Conservation (phyloP, 139 green algal species). For the Coelastrella sp. region DNA sequence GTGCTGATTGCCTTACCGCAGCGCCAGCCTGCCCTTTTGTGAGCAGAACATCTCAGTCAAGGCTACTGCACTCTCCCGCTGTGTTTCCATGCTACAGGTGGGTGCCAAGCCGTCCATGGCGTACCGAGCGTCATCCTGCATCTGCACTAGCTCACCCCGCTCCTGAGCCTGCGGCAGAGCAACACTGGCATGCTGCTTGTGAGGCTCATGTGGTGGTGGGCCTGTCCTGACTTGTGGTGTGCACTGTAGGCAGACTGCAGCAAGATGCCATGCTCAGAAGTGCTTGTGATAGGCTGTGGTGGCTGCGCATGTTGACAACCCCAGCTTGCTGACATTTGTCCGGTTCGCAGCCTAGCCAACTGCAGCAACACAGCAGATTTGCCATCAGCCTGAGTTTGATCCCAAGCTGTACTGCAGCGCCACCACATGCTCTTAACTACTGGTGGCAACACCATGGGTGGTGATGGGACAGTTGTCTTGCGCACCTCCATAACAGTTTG, state of each 20-base stretch:
- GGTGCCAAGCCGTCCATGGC: conserved; percentile 69
- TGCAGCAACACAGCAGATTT: too few relatives aligned
- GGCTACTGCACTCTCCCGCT: conserved; percentile 52
- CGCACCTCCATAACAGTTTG: conserved; percentile 58
- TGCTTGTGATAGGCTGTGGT: background rate
- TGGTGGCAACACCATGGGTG: too few relatives aligned
- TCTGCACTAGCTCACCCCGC: conserved; percentile 67
- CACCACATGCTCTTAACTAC: too few relatives aligned
- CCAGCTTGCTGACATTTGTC: too few relatives aligned
- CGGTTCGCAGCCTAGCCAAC: too few relatives aligned
- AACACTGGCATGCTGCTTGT: background rate
- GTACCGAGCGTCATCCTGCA: conserved; percentile 72
- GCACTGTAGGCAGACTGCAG: background rate
- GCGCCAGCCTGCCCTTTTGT: conserved; percentile 55
- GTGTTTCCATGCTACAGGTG: conserved; percentile 18
- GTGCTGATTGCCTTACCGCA: conserved; percentile 45
- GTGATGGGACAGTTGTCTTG: too few relatives aligned
- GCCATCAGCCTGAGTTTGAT: too few relatives aligned
- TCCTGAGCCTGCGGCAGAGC: conserved; percentile 69
- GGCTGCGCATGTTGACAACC: background rate
- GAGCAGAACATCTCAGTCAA: conserved; percentile 62
- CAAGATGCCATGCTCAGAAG: background rate
- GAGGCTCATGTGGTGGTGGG: background rate
- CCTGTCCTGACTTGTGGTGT: background rate
- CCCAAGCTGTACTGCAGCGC: too few relatives aligned